Evolutionary conservation across 2,329 filamentous ascomycete genomes (phyloP).

Genomic region (Trichophyton rubrum): DNA sequence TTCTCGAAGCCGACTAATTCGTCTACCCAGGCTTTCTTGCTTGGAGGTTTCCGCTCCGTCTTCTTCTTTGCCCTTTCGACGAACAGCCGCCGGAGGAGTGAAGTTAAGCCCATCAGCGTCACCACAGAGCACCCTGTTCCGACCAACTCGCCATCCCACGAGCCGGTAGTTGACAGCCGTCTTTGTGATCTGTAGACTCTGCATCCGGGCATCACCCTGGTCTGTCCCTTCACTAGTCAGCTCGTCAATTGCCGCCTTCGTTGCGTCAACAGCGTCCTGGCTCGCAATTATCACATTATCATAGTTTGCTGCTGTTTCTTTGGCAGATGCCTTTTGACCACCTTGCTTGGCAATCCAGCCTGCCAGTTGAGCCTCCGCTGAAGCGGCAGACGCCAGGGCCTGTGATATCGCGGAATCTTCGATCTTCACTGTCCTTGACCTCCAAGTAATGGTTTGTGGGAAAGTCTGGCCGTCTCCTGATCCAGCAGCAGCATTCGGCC

Average conservation of each 20-base stretch:
- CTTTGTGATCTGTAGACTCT: constrained; percentile 80
- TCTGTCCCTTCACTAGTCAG: constrained; percentile 69
- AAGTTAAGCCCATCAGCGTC: constrained; percentile 55
- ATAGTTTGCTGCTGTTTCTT: constrained; percentile 70
- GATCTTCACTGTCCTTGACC: constrained; percentile 70
- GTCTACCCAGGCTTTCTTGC: constrained; percentile 59
- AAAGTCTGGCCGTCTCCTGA: constrained; percentile 38
- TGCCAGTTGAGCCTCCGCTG: constrained; percentile 42
- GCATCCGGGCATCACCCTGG: constrained; percentile 75
- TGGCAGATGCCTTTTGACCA: constrained; percentile 30
- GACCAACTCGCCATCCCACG: constrained; percentile 86
- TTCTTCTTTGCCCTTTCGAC: constrained; percentile 33
- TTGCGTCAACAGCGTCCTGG: constrained; percentile 88
- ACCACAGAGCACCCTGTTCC: constrained; percentile 83
- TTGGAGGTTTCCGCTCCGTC: constrained; percentile 38
- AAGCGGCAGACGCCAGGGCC: constrained; percentile 58
- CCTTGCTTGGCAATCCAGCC: constrained; percentile 34
- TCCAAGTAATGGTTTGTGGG: constrained; percentile 72
- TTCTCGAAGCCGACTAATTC: constrained; percentile 69
- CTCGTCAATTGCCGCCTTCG: constrained; percentile 87
- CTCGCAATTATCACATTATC: constrained; percentile 81
- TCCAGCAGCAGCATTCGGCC: constrained; percentile 26
- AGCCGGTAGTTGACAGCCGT: constrained; percentile 90
- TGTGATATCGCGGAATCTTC: constrained; percentile 88
- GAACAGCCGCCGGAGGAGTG: constrained; percentile 39